phyloP scores from a whole-genome alignment of 257 asterid species.

The Solanum pinnatisectum region DNA sequence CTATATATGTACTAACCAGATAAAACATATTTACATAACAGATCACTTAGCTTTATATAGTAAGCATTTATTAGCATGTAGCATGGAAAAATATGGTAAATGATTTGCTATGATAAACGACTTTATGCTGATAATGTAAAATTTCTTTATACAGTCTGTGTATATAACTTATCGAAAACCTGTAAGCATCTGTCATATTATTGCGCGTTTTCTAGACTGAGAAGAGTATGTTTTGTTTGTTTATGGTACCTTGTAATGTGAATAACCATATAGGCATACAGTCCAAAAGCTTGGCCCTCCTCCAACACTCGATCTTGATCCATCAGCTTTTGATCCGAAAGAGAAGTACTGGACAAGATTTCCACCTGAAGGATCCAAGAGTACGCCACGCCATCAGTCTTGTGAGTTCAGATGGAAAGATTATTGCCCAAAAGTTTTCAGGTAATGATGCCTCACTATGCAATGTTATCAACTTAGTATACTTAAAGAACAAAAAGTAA shows the following conservation, averaged over 20 bases:
- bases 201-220: not conserved
- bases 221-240: not conserved
- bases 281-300: conserved; percentile 86
- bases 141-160: not conserved
- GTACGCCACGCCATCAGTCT: conserved; percentile 80
- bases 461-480: not conserved
- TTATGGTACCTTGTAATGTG: not conserved
- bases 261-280: conserved; percentile 54
- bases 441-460: conserved; percentile 24
- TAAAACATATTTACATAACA: not conserved
- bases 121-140: not conserved
- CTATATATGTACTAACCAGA: not conserved
- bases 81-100: not conserved
- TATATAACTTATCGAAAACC: not conserved
- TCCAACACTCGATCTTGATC: conserved; percentile 70
- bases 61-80: not conserved
- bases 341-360: conserved; percentile 93
- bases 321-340: conserved; percentile 87
- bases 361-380: conserved; percentile 84
- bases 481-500: not conserved
- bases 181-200: not conserved
- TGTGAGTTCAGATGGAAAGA: conserved; percentile 93
- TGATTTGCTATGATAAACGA: not conserved
- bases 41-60: not conserved
- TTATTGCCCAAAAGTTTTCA: conserved; percentile 91